These are phyloP conservation scores for Lachancea dasiensis DNA, from an alignment of 805 yeast genomes.

Conservation along the genomic window DNA sequence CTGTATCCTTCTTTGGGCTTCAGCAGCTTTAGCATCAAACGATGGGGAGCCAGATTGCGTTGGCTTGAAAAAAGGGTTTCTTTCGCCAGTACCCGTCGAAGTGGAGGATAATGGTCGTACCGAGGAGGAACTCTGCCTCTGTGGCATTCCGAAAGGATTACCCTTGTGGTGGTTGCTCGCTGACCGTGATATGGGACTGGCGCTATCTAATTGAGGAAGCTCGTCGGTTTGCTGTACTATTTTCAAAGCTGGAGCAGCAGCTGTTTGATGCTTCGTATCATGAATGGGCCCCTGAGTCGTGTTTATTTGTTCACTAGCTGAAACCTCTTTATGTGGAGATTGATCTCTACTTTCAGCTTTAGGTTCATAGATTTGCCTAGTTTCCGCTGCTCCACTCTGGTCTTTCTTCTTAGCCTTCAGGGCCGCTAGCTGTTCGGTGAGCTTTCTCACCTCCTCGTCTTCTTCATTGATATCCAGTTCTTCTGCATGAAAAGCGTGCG, in stretches of 20 bases:
- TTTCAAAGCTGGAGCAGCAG: no score
- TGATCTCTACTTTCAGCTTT: no score
- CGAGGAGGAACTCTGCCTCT: slow-evolving; percentile 2
- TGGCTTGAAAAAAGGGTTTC: slow-evolving; percentile 58
- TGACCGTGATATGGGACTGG: no score
- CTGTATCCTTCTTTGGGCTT: slow-evolving; percentile 68
- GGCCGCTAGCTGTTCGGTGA: slow-evolving; percentile 34
- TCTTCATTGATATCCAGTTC: slow-evolving; percentile 36
- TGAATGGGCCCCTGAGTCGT: no score
- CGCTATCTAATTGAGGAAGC: no score
- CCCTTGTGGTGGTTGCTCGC: slow-evolving; percentile 31
- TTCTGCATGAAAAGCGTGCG: slow-evolving; percentile 3
- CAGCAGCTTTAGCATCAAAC: slow-evolving; percentile 53
- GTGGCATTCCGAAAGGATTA: slow-evolving; percentile 46
- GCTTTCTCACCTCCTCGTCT: slow-evolving; percentile 43
- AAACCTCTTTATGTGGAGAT: no score
- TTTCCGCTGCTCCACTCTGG: no score
- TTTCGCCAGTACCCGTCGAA: slow-evolving; percentile 21
- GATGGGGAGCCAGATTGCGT: slow-evolving; percentile 25
- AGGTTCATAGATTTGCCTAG: no score
- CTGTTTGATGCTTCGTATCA: background rate
- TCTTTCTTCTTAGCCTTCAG: slow-evolving; percentile 46
- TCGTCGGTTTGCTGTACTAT: no score
- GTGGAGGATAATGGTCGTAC: slow-evolving; percentile 9
- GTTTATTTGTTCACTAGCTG: no score